Evolutionary conservation across 2,329 filamentous ascomycete species (phyloP), one percentile per base, ranked within the genome.

Genomic region (Colletotrichum spinosum): DNA sequence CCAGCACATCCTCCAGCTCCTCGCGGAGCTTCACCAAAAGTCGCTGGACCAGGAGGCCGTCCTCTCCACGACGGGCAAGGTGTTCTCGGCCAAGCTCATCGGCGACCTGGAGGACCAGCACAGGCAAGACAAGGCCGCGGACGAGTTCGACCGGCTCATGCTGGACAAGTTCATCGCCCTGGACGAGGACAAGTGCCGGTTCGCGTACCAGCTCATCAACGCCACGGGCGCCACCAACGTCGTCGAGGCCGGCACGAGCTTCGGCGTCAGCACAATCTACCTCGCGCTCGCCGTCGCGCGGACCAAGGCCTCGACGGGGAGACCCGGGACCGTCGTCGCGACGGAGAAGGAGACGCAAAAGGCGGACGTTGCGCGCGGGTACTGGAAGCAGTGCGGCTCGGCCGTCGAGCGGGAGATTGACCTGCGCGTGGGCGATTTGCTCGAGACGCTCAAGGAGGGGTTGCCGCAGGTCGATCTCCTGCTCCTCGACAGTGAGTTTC

Each of bases 221-320:
- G 77, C 81, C 10, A 83, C 75, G 9, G 78, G 81, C 2, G 86
- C 87, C 0, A 77, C 76, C 2, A 80, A 80, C 46, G 76, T 89
- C 25, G 81, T 90, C 42, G 87, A 90, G 70, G 86, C 85, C 0
- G 88, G 87, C 1, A 90, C 88, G 0, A 85, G 82, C 46, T 90
- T 87, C 62, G 88, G 88, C 2, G 81, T 90, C 1, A 87, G 83
- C 60, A 89, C 87, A 0, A 87, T 90, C 49, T 90, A 89, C 65
- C 80, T 90, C 2, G 86, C 87, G 0, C 76, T 89, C 2, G 88
- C 86, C 0, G 84, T 86, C 0, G 79, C 79, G 0, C 78, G 84
- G 59, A 88, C 85, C 62, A 77, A 76, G 0, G 70, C 69, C 2
- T 41, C 61, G 12, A 45, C 60, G 33, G 35, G 42, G 2, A 55